Base-by-base conservation (phyloP, 257 asterid genomes). In the Linderniella brevidens region DNA sequence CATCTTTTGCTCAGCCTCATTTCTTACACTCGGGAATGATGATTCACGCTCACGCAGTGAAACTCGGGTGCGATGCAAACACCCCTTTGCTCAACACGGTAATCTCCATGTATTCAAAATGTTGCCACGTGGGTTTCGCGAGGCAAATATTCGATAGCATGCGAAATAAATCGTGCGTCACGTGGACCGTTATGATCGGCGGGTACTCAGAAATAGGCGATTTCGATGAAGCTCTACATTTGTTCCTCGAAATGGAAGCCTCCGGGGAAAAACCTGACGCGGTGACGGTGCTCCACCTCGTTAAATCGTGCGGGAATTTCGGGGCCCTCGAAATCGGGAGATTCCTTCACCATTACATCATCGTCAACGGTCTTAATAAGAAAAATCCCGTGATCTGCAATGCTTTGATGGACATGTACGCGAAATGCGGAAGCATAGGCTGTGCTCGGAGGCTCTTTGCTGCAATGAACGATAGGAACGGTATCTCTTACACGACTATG, bases 141-240 rank as follows among this genome's bases (percentile, higher is more conserved):
- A 68, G 75, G 61, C 59, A 50, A 5, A 46, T 80, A 25, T 85
- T 85, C 49, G 59, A 69, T n/a, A n/a, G n/a, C n/a, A n/a, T n/a
- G n/a, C 47, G 47, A 44, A 41, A 71, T 85, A 73, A 13, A 47
- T 78, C 92, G 0, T 48, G 65, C 9, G 66, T 80, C 57, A 61
- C 95, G 7, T 85, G 95, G 93, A 84, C 92, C 3, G 72, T 69
- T 32, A 72, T 80, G 73, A 73, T 85, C 11, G 78, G 78, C 38
- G 79, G 85, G 15, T 78, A 71, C 46, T 54, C 82, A 19, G 78
- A 66, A 17, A 61, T 50, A 17, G 87, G 92, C 32, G 68, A 76
- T 56, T 38, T 80, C 44, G 71, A 69, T 1, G 74, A 67, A 52
- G 82, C 82, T 0, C 14, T 68, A 37, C 53, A 60, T 12, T 41